These are phyloP conservation scores for Colletotrichum caudatum DNA, from an alignment of 2,329 filamentous ascomycete species.

Conservation along the genomic window DNA sequence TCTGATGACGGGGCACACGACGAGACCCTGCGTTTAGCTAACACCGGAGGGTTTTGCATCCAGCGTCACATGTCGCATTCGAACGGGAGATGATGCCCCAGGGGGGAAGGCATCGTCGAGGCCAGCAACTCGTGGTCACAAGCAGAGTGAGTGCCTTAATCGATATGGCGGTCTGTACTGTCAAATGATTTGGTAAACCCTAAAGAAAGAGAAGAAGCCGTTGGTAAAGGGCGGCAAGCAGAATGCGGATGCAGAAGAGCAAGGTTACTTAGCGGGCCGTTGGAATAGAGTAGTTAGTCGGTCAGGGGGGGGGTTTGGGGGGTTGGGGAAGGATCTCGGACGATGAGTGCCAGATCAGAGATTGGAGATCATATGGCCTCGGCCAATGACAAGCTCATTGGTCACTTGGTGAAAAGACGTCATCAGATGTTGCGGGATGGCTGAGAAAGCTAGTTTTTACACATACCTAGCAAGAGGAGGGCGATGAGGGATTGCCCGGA, in stretches of 20 bases:
- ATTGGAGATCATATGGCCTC: conserved; percentile 32
- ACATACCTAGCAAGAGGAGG: background rate
- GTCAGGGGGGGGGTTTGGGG: background rate
- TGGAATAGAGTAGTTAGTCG: background rate
- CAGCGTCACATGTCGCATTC: background rate
- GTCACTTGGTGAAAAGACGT: conserved; percentile 10
- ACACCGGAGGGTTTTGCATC: conserved; percentile 23
- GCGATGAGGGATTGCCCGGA: no score
- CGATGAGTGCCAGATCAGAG: conserved; percentile 34
- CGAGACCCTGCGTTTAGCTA: conserved; percentile 26
- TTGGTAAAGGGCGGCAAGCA: background rate
- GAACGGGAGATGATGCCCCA: background rate
- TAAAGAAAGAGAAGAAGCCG: background rate
- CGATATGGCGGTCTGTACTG: background rate
- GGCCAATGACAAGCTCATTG: conserved; percentile 22
- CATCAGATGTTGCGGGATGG: conserved; percentile 32
- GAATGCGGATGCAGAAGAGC: background rate
- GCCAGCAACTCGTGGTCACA: conserved; percentile 14
- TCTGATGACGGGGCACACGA: background rate
- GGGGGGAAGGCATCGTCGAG: background rate
- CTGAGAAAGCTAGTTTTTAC: background rate
- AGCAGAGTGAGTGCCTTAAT: background rate
- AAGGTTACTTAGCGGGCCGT: conserved; percentile 10
- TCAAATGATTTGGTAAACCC: conserved; percentile 16
- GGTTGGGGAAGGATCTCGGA: conserved; percentile 12